These are phyloP conservation scores for Withania somnifera DNA, from an alignment of 305 asterid genomes.

Conservation along the genomic window DNA sequence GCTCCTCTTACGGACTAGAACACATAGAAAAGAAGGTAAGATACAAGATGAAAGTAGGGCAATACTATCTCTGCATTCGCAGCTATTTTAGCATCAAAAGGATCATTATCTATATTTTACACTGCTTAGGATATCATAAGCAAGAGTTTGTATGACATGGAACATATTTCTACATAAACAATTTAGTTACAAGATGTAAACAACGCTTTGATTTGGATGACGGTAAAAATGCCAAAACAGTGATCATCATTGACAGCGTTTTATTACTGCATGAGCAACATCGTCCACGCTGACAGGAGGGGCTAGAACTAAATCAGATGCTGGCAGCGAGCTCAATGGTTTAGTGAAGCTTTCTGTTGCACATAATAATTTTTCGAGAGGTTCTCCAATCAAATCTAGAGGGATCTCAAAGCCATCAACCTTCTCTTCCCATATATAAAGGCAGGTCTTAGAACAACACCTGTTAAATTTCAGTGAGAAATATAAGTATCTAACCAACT, in stretches of 20 bases:
- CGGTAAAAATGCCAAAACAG: slow-evolving; percentile 74
- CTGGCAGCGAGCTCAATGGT: slow-evolving; percentile 79
- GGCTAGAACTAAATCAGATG: slow-evolving; percentile 75
- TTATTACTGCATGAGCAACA: slow-evolving; percentile 68
- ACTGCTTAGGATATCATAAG: background rate
- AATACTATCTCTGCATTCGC: background rate
- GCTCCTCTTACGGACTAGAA: background rate
- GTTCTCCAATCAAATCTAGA: slow-evolving; percentile 76
- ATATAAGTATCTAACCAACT: background rate
- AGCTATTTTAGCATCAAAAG: background rate
- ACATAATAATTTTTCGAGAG: slow-evolving; percentile 53
- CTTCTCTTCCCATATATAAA: slow-evolving; percentile 88
- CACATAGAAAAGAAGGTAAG: background rate
- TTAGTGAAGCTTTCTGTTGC: slow-evolving; percentile 53
- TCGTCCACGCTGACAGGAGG: slow-evolving; percentile 88
- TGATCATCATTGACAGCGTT: slow-evolving; percentile 64
- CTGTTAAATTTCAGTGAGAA: slow-evolving; percentile 29
- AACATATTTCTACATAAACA: background rate
- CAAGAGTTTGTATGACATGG: background rate
- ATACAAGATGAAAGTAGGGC: background rate
- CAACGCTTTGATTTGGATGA: slow-evolving; percentile 83
- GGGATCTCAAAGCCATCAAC: slow-evolving; percentile 82
- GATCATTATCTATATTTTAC: background rate
- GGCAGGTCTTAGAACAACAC: slow-evolving; percentile 83
- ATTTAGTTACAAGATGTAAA: background rate